These are phyloP conservation scores for Metarhizium guizhouense DNA, from an alignment of 2,329 filamentous ascomycete genomes.

Conservation along the genomic window DNA sequence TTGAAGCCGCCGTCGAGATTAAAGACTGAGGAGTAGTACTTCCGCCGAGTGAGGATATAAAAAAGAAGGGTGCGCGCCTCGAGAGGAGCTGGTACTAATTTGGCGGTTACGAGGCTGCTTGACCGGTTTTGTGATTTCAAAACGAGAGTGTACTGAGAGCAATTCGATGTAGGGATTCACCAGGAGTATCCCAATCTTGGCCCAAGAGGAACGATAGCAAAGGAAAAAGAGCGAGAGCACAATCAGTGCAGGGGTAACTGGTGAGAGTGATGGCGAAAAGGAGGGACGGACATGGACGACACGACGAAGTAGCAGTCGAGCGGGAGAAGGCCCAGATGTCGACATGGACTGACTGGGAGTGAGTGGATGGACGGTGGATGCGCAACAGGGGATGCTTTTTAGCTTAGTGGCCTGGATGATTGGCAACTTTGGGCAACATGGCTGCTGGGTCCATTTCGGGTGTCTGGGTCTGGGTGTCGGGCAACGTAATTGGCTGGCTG, in stretches of 20 bases:
- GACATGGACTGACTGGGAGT: background rate
- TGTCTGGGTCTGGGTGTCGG: too few relatives aligned
- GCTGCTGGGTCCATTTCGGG: too few relatives aligned
- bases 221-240: conserved; percentile 1
- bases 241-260: background rate
- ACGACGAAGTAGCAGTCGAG: background rate
- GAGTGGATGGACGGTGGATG: background rate
- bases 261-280: background rate
- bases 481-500: too few relatives aligned
- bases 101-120: background rate
- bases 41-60: background rate
- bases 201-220: background rate
- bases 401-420: too few relatives aligned
- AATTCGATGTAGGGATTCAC: conserved; percentile 1
- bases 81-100: background rate
- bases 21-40: too few relatives aligned
- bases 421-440: too few relatives aligned
- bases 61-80: too few relatives aligned
- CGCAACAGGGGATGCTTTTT: too few relatives aligned
- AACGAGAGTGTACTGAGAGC: background rate
- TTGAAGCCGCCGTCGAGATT: too few relatives aligned
- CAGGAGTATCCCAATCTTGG: conserved; percentile 1
- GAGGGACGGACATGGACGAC: background rate
- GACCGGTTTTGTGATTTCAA: background rate
- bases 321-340: background rate